phyloP scores from a whole-genome alignment of 169 alveolate species.

The Theileria equi region DNA sequence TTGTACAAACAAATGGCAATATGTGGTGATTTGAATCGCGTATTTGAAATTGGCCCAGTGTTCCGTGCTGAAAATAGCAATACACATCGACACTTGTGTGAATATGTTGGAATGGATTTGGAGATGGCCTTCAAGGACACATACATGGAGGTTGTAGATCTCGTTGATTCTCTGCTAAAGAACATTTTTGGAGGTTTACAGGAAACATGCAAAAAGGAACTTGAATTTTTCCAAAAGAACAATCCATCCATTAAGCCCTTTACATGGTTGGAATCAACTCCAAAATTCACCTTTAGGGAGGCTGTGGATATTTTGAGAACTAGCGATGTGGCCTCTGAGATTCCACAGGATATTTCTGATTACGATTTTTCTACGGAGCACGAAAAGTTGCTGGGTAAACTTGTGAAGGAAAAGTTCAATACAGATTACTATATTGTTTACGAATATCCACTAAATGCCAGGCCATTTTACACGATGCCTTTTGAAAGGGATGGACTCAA shows the following conservation, averaged over 20 bases:
- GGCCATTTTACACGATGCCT: conserved; percentile 99
- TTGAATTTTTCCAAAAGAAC: conserved; percentile 46
- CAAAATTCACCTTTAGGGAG: conserved; percentile 44
- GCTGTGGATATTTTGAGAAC: conserved; percentile 76
- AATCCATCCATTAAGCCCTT: conserved; percentile 48
- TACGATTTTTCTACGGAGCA: conserved; percentile 91
- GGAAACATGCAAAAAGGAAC: conserved; percentile 68
- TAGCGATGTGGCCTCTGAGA: conserved; percentile 59
- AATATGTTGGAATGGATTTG: conserved; percentile 97
- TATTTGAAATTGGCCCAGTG: conserved; percentile 99
- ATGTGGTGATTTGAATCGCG: conserved; percentile 93
- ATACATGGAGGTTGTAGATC: conserved; percentile 93
- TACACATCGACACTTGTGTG: conserved; percentile 99
- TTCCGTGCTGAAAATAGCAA: conserved; percentile 99
- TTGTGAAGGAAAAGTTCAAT: conserved; percentile 91
- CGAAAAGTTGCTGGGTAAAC: conserved; percentile 90
- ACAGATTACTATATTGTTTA: conserved; percentile 97
- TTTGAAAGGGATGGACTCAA: conserved; percentile 66
- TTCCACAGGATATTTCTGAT: conserved; percentile 79
- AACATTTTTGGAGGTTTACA: conserved; percentile 86
- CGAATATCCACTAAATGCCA: conserved; percentile 93
- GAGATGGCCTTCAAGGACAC: conserved; percentile 95
- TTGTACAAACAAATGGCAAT: conserved; percentile 98
- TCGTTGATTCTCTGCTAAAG: conserved; percentile 87
- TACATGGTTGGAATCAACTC: conserved; percentile 47